Conservation (phyloP, 495 filamentous ascomycete genomes). For the Collariella sp. region DNA sequence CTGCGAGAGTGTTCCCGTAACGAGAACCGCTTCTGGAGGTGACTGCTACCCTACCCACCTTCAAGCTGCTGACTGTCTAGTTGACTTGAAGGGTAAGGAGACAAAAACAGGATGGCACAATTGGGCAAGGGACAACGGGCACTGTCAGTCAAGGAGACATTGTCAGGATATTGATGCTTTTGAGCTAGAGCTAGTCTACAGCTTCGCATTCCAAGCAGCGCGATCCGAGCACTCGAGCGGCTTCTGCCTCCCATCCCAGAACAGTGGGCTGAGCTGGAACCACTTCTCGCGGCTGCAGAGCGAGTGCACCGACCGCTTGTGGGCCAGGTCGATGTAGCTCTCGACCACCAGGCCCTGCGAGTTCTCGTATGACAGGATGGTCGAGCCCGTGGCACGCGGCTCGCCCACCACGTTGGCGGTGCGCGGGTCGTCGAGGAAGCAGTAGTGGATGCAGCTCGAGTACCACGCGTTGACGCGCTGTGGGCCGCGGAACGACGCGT, state of each 20-base stretch:
- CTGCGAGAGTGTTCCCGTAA: too few relatives aligned
- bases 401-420: conserved; percentile 53
- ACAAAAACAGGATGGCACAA: too few relatives aligned
- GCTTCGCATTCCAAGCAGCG: conserved; percentile 42
- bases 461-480: conserved; percentile 58
- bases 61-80: too few relatives aligned
- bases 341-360: conserved; percentile 50
- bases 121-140: neutral
- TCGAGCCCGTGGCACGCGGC: conserved; percentile 48
- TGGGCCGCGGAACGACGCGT: conserved; percentile 49
- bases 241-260: conserved; percentile 28
- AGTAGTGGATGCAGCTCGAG: conserved; percentile 54
- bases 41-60: too few relatives aligned
- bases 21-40: too few relatives aligned
- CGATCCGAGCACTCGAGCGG: conserved; percentile 41
- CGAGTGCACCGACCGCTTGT: conserved; percentile 55
- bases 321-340: conserved; percentile 53
- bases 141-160: neutral
- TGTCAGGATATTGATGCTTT: neutral
- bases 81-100: too few relatives aligned
- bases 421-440: conserved; percentile 57
- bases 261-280: conserved; percentile 53
- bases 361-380: conserved; percentile 53
- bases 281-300: conserved; percentile 51
- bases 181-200: conserved; percentile 13